Evolutionary conservation across 257 asterid genomes (phyloP).

Genomic region (Scutellaria baicalensis): DNA sequence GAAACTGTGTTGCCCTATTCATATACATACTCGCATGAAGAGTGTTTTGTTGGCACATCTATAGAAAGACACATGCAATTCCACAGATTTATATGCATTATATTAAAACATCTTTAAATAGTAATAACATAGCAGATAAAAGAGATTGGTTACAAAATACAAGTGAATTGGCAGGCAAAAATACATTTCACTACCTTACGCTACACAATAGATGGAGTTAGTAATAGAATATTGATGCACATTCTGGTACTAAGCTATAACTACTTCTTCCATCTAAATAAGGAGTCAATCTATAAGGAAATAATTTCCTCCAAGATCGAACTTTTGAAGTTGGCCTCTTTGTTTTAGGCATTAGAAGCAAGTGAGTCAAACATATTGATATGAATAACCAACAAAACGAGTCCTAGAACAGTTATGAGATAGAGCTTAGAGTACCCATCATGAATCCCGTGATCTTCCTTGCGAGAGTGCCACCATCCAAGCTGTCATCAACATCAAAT

Average conservation of each 20-base stretch:
- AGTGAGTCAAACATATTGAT: slow-evolving; percentile 4
- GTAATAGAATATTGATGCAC: background rate
- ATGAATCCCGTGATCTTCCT: slow-evolving; percentile 63
- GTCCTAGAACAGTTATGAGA: background rate
- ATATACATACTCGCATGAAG: background rate
- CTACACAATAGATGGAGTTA: background rate
- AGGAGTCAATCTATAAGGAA: background rate
- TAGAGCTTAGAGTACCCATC: slow-evolving; percentile 53
- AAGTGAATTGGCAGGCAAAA: background rate
- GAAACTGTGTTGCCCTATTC: background rate
- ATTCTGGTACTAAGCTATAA: background rate
- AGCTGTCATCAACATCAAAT: slow-evolving; percentile 60
- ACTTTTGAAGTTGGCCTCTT: background rate
- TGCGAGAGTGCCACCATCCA: slow-evolving; percentile 64
- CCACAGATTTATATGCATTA: background rate
- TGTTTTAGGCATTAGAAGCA: background rate
- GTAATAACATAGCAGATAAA: background rate
- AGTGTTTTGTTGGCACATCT: background rate
- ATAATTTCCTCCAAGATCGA: background rate
- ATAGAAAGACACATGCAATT: background rate
- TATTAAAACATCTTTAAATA: background rate
- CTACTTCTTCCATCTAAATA: background rate
- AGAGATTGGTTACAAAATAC: background rate
- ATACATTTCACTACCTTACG: background rate
- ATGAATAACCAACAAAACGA: slow-evolving; percentile 9